Evolutionary conservation across 2,329 filamentous ascomycete genomes (phyloP), one percentile per base, ranked within the genome.

Genomic region (Colletotrichum tropicicola): DNA sequence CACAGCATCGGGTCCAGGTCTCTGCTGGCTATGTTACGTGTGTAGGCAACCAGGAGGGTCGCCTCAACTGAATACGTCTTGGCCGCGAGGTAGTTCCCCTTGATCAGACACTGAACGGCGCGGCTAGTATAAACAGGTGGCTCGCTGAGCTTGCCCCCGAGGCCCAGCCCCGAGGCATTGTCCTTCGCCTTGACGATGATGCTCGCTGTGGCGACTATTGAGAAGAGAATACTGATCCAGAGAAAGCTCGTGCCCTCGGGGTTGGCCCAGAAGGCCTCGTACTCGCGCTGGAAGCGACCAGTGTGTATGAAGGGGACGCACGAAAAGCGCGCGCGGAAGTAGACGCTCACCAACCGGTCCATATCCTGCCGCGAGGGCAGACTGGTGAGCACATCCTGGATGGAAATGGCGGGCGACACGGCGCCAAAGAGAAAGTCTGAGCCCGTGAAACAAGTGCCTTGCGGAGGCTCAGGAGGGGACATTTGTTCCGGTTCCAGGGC

Each of bases 141-240:
- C 69, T 61, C 73, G 45, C 59, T 69, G 45, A 64, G 69, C 49
- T 57, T 74, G 68, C 28, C 72, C 59, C 47, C 9, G 48, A 61
- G 60, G 70, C 68, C 49, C 67, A 72, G 41, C 45, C 70, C 45
- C 66, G 59, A 65, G 59, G 55, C 61, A 23, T 73, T 66, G 25
- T 72, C 73, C 63, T 78, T 75, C 52, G 70, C 63, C 39, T 73
- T 70, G 23, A 74, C 71, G 21, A 82, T 74, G 15, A 77, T 74
- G 30, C 77, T 72, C 1, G 81, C 81, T 4, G 78, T 76, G 65
- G 75, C 77, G 39, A 86, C 68, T 48, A 85, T 78, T 6, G 82
- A 84, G 62, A 83, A 82, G 49, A 86, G 73, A 39, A 83, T 80
- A 68, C 83, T 85, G 45, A 84, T 73, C 84, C 84, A 86, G 25